These are phyloP conservation scores for Clarireedia paspali DNA, from an alignment of 2,329 filamentous ascomycete species.

Conservation along the genomic window DNA sequence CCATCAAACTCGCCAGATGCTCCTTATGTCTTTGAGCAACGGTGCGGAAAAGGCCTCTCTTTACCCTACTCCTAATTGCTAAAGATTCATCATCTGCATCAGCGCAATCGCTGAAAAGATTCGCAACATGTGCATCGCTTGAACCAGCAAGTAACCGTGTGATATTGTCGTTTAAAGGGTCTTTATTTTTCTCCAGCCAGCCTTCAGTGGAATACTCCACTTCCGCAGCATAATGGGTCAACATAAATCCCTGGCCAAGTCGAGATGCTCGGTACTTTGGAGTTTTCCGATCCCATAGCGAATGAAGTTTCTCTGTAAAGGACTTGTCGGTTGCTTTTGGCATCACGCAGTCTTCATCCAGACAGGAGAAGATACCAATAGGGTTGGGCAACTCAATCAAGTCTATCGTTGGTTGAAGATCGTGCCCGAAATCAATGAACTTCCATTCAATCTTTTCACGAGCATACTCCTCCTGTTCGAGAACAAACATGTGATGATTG, in stretches of 20 bases:
- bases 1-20: slow-evolving; percentile 93
- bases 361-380: slow-evolving; percentile 96
- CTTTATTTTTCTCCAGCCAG: slow-evolving; percentile 99
- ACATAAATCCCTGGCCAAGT: slow-evolving; percentile 83
- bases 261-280: slow-evolving; percentile 86
- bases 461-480: slow-evolving; percentile 97
- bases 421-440: slow-evolving; percentile 97
- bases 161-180: slow-evolving; percentile 94
- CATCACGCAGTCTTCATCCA: slow-evolving; percentile 98
- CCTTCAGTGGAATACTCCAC: slow-evolving; percentile 93
- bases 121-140: slow-evolving; percentile 72
- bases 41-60: slow-evolving; percentile 94
- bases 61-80: slow-evolving; percentile 70
- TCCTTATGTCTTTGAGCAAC: slow-evolving; percentile 97
- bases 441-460: slow-evolving; percentile 98
- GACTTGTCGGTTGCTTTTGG: slow-evolving; percentile 95
- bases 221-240: slow-evolving; percentile 96
- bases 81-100: slow-evolving; percentile 69
- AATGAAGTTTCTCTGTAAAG: slow-evolving; percentile 96
- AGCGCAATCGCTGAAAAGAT: slow-evolving; percentile 80
- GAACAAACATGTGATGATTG: slow-evolving; percentile 99
- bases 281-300: slow-evolving; percentile 92
- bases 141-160: slow-evolving; percentile 82
- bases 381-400: slow-evolving; percentile 93
- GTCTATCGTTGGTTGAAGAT: slow-evolving; percentile 95